Percentiles rank a stretch among this genome's conserved stretches.
Evolutionary conservation across 371 early-diverging fungal genomes (phyloP).

Genomic region (Lichtheimia ramosa): DNA sequence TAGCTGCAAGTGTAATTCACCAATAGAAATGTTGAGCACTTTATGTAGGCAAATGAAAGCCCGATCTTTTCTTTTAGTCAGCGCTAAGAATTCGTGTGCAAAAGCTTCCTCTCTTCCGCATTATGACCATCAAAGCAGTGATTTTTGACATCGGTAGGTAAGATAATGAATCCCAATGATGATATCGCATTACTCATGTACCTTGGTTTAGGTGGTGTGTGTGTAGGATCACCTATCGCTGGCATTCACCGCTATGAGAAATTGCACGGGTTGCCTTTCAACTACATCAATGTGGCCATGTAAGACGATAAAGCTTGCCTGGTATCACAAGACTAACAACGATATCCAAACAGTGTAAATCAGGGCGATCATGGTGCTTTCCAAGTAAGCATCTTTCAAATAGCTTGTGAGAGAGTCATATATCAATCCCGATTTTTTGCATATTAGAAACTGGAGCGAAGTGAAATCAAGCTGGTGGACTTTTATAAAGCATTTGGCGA

Average conservation of each 20-base stretch:
- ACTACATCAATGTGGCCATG: slow-evolving; percentile 85
- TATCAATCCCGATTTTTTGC: slow-evolving; percentile 12
- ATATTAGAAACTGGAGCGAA: slow-evolving; percentile 71
- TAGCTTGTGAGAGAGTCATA: neutral
- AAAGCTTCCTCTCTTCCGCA: neutral
- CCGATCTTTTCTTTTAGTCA: too few relatives aligned
- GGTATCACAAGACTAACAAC: neutral
- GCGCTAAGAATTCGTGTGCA: neutral
- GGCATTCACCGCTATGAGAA: slow-evolving; percentile 74
- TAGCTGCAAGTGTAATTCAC: too few relatives aligned
- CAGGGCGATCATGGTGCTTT: slow-evolving; percentile 69
- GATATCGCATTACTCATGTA: neutral
- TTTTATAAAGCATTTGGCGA: slow-evolving; percentile 68
- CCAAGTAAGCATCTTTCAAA: slow-evolving; percentile 32
- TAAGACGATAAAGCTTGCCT: slow-evolving; percentile 21
- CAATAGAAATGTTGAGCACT: too few relatives aligned
- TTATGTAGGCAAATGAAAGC: too few relatives aligned
- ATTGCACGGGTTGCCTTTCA: slow-evolving; percentile 64
- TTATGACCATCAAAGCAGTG: slow-evolving; percentile 55
- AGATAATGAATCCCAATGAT: neutral
- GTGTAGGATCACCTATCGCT: slow-evolving; percentile 79
- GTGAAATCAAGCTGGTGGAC: slow-evolving; percentile 61
- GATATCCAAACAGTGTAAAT: slow-evolving; percentile 31
- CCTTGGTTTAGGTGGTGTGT: slow-evolving; percentile 66
- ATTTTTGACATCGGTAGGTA: slow-evolving; percentile 67